A percentile compares a stretch with the other conserved stretches of the same genome.
Conservation (phyloP, 2,329 filamentous ascomycete species). For the Venturia nashicola region DNA sequence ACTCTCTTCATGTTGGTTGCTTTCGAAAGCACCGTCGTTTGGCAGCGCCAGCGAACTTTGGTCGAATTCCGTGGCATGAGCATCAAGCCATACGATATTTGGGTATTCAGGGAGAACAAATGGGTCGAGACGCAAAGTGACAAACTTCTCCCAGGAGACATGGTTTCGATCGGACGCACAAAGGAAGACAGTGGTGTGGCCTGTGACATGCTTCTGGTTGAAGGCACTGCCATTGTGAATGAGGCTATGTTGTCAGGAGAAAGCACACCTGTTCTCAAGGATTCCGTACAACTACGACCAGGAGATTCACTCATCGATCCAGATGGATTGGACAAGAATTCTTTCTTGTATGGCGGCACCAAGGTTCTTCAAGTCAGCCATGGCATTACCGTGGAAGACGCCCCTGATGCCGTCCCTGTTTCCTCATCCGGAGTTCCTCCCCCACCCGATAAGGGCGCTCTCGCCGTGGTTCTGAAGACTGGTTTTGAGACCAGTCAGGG, state of each 20-base stretch:
- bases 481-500: conserved; percentile 98
- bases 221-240: conserved; percentile 94
- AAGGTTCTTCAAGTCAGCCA: conserved; percentile 95
- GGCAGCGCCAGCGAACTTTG: conserved; percentile 92
- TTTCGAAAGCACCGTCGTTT: conserved; percentile 97
- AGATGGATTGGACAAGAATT: conserved; percentile 90
- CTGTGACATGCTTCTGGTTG: conserved; percentile 90
- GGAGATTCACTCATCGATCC: conserved; percentile 68
- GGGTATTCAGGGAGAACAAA: conserved; percentile 74
- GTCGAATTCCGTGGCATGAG: conserved; percentile 98
- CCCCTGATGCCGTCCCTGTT: conserved; percentile 44
- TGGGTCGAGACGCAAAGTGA: conserved; percentile 88
- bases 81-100: conserved; percentile 95
- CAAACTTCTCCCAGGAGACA: conserved; percentile 80
- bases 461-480: conserved; percentile 92
- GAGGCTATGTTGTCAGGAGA: conserved; percentile 98
- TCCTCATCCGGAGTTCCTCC: conserved; percentile 63
- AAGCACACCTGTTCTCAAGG: conserved; percentile 91
- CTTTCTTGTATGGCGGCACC: conserved; percentile 92
- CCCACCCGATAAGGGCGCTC: conserved; percentile 86
- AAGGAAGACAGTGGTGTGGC: conserved; percentile 96
- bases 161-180: conserved; percentile 83
- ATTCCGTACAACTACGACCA: conserved; percentile 84
- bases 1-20: conserved; percentile 96
- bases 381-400: conserved; percentile 62